Evolutionary conservation across 805 yeast genomes (phyloP), one percentile per base, ranked within the genome.

Genomic region (Millerozyma miso): DNA sequence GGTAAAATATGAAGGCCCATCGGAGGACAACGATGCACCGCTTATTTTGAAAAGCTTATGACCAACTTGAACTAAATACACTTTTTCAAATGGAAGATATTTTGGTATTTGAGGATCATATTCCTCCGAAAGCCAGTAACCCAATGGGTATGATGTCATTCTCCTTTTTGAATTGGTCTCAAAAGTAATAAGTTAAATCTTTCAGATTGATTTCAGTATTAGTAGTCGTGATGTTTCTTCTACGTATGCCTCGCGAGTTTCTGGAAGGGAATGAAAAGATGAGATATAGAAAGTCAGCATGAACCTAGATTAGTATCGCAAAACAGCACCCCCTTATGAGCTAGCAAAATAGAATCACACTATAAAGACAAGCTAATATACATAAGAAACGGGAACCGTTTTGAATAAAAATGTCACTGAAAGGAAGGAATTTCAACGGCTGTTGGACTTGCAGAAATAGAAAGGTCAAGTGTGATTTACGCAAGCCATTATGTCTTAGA

Each of bases 1-100:
- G 2, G 97, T 88, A 67, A 89, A 90, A 58, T 85, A 88, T 3
- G 95, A 86, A 0, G 97, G 97, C 0, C 83, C 83, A 63, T 89
- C 97, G 2, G 85, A 85, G 19, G 88, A 83, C 32, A 89, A 63
- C 2, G 96, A 87, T 0, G 93, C 90, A 1, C 96, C 96, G 54
- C 88, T 81, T 14, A 83, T 52, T n/a, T 72, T 67, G 59, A 81
- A 88, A 19, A 78, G 49, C 48, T 69, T 71, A 33, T 71, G 74
- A 0, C 95, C 95, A 10, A 88, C 80, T 56, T 83, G 87, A 19
- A 88, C 73, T 14, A 81, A 71, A 62, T 75, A 88, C 62, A 85
- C 78, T 44, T 71, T 76, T 35, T 81, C 85, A 51, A 81, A 86
- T 0, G 93, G 91, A 19, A 88, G 67, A 3, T 80, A 52, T 2